phyloP scores from a whole-genome alignment of 192 early-diverging fungal species.

The Backusella liffmaniae region DNA sequence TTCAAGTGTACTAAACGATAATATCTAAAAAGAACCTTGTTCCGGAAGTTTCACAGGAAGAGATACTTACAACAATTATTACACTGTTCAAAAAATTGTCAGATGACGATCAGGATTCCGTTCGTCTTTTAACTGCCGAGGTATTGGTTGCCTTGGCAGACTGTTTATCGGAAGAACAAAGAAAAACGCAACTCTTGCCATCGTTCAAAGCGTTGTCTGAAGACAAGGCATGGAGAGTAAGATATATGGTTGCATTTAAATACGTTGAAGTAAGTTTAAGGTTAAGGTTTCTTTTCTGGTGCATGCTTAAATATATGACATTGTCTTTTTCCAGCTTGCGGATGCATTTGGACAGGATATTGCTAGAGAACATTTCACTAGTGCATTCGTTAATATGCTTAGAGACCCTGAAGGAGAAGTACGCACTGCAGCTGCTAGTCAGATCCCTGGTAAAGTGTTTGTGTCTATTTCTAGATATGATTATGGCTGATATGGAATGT shows the following conservation, averaged over 20 bases:
- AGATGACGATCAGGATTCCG: slow-evolving; percentile 92
- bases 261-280: slow-evolving; percentile 78
- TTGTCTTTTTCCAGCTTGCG: slow-evolving; percentile 53
- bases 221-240: slow-evolving; percentile 97
- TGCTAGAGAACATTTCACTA: slow-evolving; percentile 82
- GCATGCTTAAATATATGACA: not conserved
- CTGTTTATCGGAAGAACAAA: slow-evolving; percentile 72
- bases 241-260: slow-evolving; percentile 99
- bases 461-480: not conserved
- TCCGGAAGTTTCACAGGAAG: slow-evolving; percentile 63
- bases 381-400: slow-evolving; percentile 82
- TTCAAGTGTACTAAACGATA: slow-evolving; percentile 12
- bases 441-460: slow-evolving; percentile 63
- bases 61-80: slow-evolving; percentile 80
- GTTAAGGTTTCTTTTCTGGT: not conserved
- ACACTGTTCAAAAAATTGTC: slow-evolving; percentile 88
- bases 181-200: slow-evolving; percentile 69
- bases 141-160: slow-evolving; percentile 88
- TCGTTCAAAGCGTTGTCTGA: slow-evolving; percentile 75
- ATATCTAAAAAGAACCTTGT: not conserved
- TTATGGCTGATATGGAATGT: not conserved
- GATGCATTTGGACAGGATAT: slow-evolving; percentile 79
- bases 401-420: slow-evolving; percentile 99
- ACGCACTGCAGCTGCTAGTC: slow-evolving; percentile 90
- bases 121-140: slow-evolving; percentile 92